Evolutionary conservation across 352 stramenopile genomes (phyloP), one percentile per base, ranked within the genome.

Genomic region (Pythium rishiriense): DNA sequence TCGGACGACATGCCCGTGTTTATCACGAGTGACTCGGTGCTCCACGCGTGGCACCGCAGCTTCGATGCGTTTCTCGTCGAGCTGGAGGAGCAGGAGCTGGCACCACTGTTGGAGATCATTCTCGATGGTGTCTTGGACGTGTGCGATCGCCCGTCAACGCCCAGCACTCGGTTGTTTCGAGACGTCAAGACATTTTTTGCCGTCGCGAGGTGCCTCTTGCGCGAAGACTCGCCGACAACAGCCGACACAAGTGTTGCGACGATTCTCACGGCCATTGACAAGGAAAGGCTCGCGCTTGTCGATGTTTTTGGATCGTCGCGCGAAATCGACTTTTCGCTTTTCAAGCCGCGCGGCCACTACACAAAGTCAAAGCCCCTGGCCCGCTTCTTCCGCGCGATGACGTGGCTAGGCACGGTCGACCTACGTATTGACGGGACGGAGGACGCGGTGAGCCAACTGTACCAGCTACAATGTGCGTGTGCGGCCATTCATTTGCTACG

Each of bases 261-360:
- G 28, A 24, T 57, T 22, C 19, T 55, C 14, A 12, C 53, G 11
- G 42, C 22, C 21, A 37, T 41, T 19, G 2, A 54, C 7, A n/a
- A 45, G 14, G 31, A 25, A 22, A 8, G 48, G 21, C 48, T 64
- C 21, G 9, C 48, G 19, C 41, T 7, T 3, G 6, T 66, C 10
- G 29, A 62, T 5, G 31, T 70, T 1, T 68, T 70, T 31, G 50
- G 56, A 8, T 50, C 45, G 21, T n/a, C 48, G 0, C 68, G 68
- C 8, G 7, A 62, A 12, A 45, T 75, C 1, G 68, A 75, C 45
- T 71, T 69, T 28, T 75, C 68, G n/a, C 26, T 72, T 0, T 72
- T 75, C 58, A 69, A 75, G 49, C 68, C 68, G 15, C 62, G 68
- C 17, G 68, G 68, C 5, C 68, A 74, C 29, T 74, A 74, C 59